Conservation (phyloP, 1,139 yeast genomes). For the Pneumocystis wakefieldiae region DNA sequence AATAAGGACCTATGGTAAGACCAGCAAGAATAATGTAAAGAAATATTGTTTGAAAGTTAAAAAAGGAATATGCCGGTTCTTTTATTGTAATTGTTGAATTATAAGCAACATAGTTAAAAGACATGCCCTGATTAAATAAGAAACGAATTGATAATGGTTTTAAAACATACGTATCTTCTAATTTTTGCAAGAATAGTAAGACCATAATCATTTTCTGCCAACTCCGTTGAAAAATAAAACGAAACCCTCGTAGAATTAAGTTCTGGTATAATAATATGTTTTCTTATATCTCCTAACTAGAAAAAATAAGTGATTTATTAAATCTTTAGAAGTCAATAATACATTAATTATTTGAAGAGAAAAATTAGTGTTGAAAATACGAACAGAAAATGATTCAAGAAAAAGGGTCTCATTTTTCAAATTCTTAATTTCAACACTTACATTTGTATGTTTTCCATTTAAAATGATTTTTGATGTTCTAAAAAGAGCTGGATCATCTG, state of each 20-base stretch:
- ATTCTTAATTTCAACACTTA: not conserved
- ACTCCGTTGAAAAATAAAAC: not conserved
- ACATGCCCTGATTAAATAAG: not conserved
- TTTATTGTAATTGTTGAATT: not conserved
- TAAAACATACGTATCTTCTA: not conserved
- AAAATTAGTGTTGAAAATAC: not conserved
- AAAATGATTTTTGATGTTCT: not conserved
- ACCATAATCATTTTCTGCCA: not conserved
- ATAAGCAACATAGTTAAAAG: not conserved
- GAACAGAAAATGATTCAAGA: not conserved
- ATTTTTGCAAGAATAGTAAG: not conserved
- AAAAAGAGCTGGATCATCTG: not conserved
- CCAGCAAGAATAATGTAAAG: not conserved
- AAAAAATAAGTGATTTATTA: not conserved
- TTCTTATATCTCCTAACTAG: not conserved
- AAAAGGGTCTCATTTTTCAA: not conserved
- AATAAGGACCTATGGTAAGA: not conserved
- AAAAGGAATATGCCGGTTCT: not conserved
- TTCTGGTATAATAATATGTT: not conserved
- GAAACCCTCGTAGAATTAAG: not conserved
- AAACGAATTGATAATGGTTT: not conserved
- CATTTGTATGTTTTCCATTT: not conserved
- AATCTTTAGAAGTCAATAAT: not conserved
- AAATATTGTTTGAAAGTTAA: not conserved
- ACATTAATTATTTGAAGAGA: not conserved